Evolutionary conservation across 2,329 filamentous ascomycete genomes (phyloP).

Genomic region (Cadophora luteo-olivacea): DNA sequence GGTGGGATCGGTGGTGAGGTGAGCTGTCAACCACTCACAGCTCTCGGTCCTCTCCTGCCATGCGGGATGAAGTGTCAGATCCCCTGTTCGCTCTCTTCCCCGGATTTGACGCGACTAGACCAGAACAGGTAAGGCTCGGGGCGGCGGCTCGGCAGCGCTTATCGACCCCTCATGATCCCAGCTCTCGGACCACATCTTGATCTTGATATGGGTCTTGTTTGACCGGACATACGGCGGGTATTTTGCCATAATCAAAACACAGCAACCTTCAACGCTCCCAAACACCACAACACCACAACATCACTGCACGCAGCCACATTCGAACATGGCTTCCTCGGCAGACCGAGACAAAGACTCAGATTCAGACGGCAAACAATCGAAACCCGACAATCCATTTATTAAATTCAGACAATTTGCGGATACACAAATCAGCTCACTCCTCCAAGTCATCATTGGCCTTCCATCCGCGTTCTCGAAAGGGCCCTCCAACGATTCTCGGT

Average conservation of each 20-base stretch:
- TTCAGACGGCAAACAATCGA: constrained; percentile 25
- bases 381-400: constrained; percentile 43
- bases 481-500: constrained; percentile 31
- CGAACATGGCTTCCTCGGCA: constrained; percentile 36
- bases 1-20: no score
- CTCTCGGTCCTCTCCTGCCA: not conserved
- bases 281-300: not conserved
- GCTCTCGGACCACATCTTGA: constrained; percentile 5
- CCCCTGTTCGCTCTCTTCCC: constrained; percentile 20
- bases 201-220: not conserved
- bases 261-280: not conserved
- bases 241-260: not conserved
- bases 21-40: not conserved
- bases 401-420: constrained; percentile 43
- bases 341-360: constrained; percentile 30
- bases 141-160: not conserved
- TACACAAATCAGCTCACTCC: constrained; percentile 41
- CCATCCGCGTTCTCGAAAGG: constrained; percentile 42
- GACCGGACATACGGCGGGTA: no score
- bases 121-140: not conserved
- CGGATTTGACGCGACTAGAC: constrained; percentile 1
- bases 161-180: constrained; percentile 1
- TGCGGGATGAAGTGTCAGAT: constrained; percentile 26
- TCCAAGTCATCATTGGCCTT: constrained; percentile 44
- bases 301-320: not conserved